Base-by-base conservation (phyloP, 2,329 filamentous ascomycete species). In the Fusarium duplospermum region DNA sequence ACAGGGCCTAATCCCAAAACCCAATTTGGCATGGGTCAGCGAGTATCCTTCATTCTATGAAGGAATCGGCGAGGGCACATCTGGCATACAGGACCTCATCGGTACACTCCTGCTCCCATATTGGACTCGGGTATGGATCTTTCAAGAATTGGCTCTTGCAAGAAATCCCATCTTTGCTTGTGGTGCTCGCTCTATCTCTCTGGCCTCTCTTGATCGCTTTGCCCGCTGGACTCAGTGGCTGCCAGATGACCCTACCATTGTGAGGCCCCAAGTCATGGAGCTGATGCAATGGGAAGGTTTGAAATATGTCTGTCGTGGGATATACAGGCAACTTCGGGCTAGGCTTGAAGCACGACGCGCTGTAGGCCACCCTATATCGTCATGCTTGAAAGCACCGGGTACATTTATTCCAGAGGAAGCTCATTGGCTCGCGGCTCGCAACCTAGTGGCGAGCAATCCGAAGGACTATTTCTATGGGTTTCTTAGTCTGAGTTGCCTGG, bases 401-500 rank as follows among this genome's bases (percentile, higher is more conserved):
- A 13, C 11, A 45, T 7, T 22, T 22, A 20, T 8, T 45, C 20
- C 14, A 4, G 20, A 3, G n/a, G 27, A 40, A n/a, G 6, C 10
- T 11, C 31, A 20, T 14, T 60, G 58, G 58, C 2, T n/a, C n/a
- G 11, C 14, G n/a, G 33, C 18, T 24, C 3, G 8, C 18, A 11
- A 9, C 7, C 31, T 60, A 9, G 13, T 10, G 10, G 18, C 67
- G 13, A 67, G 31, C 6, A n/a, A 67, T 6, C 64, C 64, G 0
- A 70, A 59, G 20, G 67, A 70, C 24, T 54, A 70, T 22, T 67
- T 63, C 16, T 67, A 70, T 13, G 58, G 64, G 7, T 62, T 70
- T 36, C 52, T 70, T 8, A 54, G 58, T 11, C 20, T 70, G 7
- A 36, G 40, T 2, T 20, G 27, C n/a, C 35, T 67, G 16, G 10